Base-by-base conservation (phyloP, 1,284 basidiomycete genomes). In the Mixia osmundae region DNA sequence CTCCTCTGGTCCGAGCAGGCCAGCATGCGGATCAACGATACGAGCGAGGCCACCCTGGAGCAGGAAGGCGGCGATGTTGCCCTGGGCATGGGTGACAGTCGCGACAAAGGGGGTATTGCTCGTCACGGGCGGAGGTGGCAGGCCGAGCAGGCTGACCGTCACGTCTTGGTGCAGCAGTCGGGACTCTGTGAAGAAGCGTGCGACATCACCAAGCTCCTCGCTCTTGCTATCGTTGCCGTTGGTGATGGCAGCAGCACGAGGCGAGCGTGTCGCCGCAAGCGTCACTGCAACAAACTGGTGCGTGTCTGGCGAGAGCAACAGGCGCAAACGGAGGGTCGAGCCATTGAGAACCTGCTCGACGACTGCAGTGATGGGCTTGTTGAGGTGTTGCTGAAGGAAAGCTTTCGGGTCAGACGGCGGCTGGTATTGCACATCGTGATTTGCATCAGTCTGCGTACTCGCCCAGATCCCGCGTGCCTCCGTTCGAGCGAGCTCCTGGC, bases 1-100 rank as follows among this genome's bases (percentile, higher is more conserved):
- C 33, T 11, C 70, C 72, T 22, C 78, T 75, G 42, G 65, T 5
- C 42, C 42, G 27, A 97, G 69, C 66, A 95, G 77, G 23, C 87
- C 89, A 10, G 85, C 85, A 55, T 97, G 89, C 87, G 89, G 95
- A 54, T 91, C 87, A 41, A 95, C 76, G 36, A 91, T 69, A 41
- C 82, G 75, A 9, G 87, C 89, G 3, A 95, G 64, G 33, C 89
- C 85, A 30, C 71, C 70, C 3, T 67, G 68, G 14, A 85, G 71
- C 31, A 97, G 64, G 57, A 78, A 73, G 50, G 89, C 80, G 12
- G 85, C 83, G 35, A 97, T 77, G 57, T 94, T 89, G 14, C 89
- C 87, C 20, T 74, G 78, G 10, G 87, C 83, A 52, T 95, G 89
- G 21, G 82, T 60, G 65, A 80, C 78, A 42, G 69, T 72, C 44